Evolutionary conservation across 768 basidiomycete species (phyloP).

Genomic region (Tricholoma sp.): DNA sequence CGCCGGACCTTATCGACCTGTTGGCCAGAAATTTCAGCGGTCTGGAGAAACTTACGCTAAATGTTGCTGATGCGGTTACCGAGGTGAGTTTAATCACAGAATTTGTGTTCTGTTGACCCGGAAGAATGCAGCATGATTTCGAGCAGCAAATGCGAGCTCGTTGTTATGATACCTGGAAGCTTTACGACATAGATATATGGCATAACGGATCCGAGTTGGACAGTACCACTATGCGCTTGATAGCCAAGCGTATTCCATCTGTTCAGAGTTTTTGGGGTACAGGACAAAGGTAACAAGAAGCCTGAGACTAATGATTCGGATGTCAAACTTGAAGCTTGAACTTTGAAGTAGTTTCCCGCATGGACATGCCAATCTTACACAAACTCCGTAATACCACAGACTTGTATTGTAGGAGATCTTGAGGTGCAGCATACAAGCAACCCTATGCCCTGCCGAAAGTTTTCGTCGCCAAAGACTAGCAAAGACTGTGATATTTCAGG

Average conservation of each 20-base stretch:
- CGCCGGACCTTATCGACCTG: slow-evolving; percentile 28
- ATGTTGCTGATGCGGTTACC: background rate
- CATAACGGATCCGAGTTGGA: slow-evolving; percentile 29
- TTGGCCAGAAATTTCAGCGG: slow-evolving; percentile 26
- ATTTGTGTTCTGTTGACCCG: background rate
- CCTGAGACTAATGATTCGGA: background rate
- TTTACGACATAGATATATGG: slow-evolving; percentile 34
- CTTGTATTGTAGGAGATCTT: no score
- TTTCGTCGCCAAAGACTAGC: background rate
- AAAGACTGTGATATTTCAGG: background rate
- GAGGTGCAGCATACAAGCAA: no score
- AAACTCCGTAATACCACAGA: background rate
- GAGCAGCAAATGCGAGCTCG: slow-evolving; percentile 22
- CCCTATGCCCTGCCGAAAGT: background rate
- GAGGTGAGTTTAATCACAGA: background rate
- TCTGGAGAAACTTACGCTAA: slow-evolving; percentile 25
- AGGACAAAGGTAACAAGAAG: slow-evolving; percentile 12
- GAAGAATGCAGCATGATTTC: slow-evolving; percentile 18
- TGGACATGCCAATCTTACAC: no score
- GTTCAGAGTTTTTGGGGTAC: slow-evolving; percentile 28
- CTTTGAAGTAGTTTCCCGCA: no score
- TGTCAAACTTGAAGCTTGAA: no score
- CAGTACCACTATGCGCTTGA: slow-evolving; percentile 23
- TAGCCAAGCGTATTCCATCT: slow-evolving; percentile 30
- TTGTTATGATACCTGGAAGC: slow-evolving; percentile 28